phyloP scores from a whole-genome alignment of 148 eudicot genomes.

The Cornus kousa region DNA sequence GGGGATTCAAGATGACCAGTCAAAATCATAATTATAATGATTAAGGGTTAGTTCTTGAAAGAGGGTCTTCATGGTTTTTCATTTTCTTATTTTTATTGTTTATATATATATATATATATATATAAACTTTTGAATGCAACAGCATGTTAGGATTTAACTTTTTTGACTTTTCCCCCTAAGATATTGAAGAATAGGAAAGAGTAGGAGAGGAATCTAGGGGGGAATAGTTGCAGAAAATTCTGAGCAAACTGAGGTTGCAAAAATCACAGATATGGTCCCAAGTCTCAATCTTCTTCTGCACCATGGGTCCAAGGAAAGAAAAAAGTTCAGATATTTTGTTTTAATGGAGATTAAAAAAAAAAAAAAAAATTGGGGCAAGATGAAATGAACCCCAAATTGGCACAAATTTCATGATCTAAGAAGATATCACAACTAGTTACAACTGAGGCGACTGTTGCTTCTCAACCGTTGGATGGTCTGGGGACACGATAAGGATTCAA shows the following conservation, averaged over 20 bases:
- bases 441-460: no score
- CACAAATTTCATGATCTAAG: no score
- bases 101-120: no score
- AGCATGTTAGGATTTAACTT: background rate
- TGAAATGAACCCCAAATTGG: background rate
- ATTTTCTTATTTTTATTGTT: no score
- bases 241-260: background rate
- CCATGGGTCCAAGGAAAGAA: background rate
- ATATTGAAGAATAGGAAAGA: background rate
- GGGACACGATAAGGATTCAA: no score
- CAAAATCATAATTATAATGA: constrained; percentile 13
- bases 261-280: background rate
- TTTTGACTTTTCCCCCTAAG: background rate
- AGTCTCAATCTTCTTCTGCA: background rate
- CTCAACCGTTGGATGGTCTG: no score
- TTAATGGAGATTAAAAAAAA: background rate
- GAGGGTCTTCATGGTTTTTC: constrained; percentile 7
- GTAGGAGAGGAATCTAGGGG: background rate
- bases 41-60: constrained; percentile 11
- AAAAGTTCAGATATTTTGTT: background rate
- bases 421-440: no score
- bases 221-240: background rate
- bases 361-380: background rate
- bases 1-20: constrained; percentile 24
- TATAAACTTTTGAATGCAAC: no score